Base-by-base conservation (phyloP, 257 asterid genomes). In the Rubia yunnanensis region DNA sequence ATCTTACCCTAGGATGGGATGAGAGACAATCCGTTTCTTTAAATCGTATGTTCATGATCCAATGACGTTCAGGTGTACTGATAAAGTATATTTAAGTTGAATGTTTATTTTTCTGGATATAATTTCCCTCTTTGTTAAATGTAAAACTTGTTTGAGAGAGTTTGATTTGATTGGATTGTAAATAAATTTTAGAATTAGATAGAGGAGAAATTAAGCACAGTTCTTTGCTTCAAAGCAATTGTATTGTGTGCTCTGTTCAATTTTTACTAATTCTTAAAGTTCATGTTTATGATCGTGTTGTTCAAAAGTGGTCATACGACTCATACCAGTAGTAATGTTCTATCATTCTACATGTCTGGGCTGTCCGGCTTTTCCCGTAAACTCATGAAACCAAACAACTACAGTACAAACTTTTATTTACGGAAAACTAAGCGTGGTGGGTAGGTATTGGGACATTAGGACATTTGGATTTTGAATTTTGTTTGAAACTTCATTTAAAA, bases 101-200 rank as follows among this genome's bases (percentile, higher is more conserved):
- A 56, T 9, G 39, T 32, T 57, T 57, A 30, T 15, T 31, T 31
- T 31, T 31, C 7, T 17, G 52, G 52, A 44, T 44, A 44, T 15
- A 2, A n/a, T 13, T 17, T 30, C 30, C 7, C 3, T 20, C 1
- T 50, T 6, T 8, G 10, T 20, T 50, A 20, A 50, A 50, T 50
- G 27, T 50, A 50, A 18, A 10, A 17, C 35, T 62, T 38, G 5
- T 28, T 66, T 71, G 41, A 65, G 55, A 48, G 46, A 22, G 32
- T 68, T 55, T 27, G 50, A 65, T 63, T 65, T 44, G 52, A 44
- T 44, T 44, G 59, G 70, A 63, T 35, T 79, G 87, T 79, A 80
- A 72, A 80, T 83, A 76, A 68, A 27, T 71, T 31, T 66, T 35
- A 63, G 78, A 48, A 55, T 10, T 36, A 35, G 69, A 59, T 26